Evolutionary conservation across 148 eudicot species (phyloP).

Genomic region (Diospyros kaki): DNA sequence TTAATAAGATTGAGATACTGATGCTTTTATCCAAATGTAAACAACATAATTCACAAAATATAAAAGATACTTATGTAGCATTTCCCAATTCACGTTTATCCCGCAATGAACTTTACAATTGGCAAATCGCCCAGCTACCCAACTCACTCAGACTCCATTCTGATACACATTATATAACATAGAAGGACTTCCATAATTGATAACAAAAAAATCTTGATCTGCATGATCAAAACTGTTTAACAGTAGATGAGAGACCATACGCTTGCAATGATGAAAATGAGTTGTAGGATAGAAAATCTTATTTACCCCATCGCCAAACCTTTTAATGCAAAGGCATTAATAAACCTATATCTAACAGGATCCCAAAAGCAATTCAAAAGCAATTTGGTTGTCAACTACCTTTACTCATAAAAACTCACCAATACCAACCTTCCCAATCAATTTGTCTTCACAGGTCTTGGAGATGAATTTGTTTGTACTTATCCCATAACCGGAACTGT

Average conservation of each 20-base stretch:
- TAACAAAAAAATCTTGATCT: no score
- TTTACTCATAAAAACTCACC: background rate
- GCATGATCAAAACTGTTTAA: no score
- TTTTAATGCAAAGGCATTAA: background rate
- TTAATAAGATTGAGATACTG: no score
- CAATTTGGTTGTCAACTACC: background rate
- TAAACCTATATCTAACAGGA: constrained; percentile 2
- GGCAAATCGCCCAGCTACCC: no score
- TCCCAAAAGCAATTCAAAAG: background rate
- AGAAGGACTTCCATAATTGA: no score
- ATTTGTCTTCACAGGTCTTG: background rate
- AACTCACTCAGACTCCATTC: no score
- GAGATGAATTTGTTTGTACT: background rate
- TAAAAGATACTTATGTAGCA: no score
- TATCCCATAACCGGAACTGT: constrained; percentile 16
- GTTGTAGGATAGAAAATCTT: background rate
- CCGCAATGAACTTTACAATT: no score
- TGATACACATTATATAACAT: no score
- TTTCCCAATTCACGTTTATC: no score
- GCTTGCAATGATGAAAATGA: background rate
- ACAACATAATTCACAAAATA: no score
- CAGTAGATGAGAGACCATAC: background rate
- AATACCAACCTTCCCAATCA: background rate
- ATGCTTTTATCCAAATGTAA: no score
- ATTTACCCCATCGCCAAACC: background rate